Base-by-base conservation (phyloP, 495 filamentous ascomycete species). In the Xylaria acuta region DNA sequence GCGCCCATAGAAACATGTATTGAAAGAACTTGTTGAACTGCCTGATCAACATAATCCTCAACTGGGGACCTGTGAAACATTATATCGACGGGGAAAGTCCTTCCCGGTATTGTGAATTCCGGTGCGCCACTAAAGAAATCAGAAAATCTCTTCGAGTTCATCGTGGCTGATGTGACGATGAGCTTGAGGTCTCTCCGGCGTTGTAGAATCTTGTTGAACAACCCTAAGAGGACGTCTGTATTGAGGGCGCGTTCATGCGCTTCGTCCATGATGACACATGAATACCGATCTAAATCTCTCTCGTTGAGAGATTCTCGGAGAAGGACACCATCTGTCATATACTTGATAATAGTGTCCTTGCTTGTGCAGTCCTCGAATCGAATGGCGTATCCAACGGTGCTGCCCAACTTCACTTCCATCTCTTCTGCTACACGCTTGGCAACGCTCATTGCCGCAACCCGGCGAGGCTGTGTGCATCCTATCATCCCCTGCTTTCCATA, bases 221-320 rank as follows among this genome's bases (percentile, higher is more conserved):
- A 87, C 1, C 97, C 97, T 93, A 99, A 97, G 16, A 98, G 84
- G 6, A 99, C 94, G 79, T 99, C 97, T 3, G 97, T 99, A 77
- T 98, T 98, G 53, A 99, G 84, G 0, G 96, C 95, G 77, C 97
- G 89, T 79, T 99, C 97, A 86, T 99, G 97, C 4, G 97, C 97
- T 83, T 99, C 97, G 80, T 99, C 97, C 96, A 99, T 98, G 79
- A 99, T 99, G 64, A 99, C 94, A 79, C 94, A 97, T 16, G 95
- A 97, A 81, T 99, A 99, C 76, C 93, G 93, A 80, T 98, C 97
- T 30, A 99, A 88, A 77, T 99, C 97, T 20, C 89, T 87, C 76
- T 98, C 94, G 63, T 93, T 92, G 11, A 99, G 88, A 18, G 93
- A 97, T 76, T 99, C 97, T 77, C 97, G 90, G 20, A 99, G 87